Conservation (phyloP, 345 rosid genomes). For the Brassica juncea region DNA sequence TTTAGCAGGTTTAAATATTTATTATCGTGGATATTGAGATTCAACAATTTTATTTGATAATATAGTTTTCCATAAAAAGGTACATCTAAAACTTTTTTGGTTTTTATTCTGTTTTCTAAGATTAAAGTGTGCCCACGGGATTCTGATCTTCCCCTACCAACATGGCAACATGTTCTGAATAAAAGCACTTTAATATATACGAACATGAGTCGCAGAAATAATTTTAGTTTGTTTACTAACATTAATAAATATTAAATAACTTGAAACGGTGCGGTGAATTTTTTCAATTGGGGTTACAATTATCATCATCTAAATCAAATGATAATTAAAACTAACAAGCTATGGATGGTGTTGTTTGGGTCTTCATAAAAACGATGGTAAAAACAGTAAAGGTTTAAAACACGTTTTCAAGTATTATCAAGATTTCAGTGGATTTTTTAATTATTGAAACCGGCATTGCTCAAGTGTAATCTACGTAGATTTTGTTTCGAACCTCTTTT, state of each 20-base stretch:
- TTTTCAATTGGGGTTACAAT: background rate
- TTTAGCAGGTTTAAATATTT: background rate
- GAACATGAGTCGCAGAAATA: background rate
- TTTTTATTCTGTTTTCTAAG: background rate
- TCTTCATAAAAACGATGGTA: background rate
- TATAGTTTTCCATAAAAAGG: background rate
- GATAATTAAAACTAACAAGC: background rate
- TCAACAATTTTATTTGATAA: background rate
- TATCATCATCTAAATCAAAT: background rate
- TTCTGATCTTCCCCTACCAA: background rate
- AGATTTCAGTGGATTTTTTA: background rate
- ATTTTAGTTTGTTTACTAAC: background rate
- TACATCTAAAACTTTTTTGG: background rate
- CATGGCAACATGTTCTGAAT: background rate
- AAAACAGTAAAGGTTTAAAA: background rate
- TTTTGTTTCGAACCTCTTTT: background rate
- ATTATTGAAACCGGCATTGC: background rate
- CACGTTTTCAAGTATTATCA: background rate
- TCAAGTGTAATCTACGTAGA: background rate
- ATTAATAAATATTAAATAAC: background rate
- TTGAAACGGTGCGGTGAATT: background rate
- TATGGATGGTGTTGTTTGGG: background rate
- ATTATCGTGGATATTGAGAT: background rate
- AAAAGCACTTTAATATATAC: background rate
- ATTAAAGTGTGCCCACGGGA: background rate